Evolutionary conservation across 108 stramenopile genomes (phyloP).

Genomic region (Seminavis robusta): DNA sequence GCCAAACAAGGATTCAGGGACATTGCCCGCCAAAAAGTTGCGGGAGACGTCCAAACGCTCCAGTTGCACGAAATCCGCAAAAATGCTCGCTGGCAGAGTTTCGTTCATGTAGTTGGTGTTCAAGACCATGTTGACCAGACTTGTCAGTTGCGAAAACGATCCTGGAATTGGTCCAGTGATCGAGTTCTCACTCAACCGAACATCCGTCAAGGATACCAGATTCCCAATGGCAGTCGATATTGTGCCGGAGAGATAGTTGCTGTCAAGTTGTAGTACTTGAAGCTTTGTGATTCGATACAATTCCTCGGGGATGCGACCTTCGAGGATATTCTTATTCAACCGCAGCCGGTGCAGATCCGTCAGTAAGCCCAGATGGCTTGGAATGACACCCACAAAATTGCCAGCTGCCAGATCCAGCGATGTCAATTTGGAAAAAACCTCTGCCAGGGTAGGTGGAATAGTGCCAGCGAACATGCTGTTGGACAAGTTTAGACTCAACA

Average conservation of each 20-base stretch:
- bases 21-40: constrained; percentile 9
- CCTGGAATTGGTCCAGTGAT: constrained; percentile 34
- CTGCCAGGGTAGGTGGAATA: no score
- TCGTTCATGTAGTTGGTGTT: constrained; percentile 10
- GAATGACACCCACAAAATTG: constrained; percentile 18
- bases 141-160: no score
- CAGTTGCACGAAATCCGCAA: no score
- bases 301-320: constrained; percentile 23
- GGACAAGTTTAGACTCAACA: no score
- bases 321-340: constrained; percentile 26
- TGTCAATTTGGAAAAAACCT: constrained; percentile 13
- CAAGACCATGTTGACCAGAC: constrained; percentile 24
- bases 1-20: constrained; percentile 12
- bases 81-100: no score
- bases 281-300: constrained; percentile 13
- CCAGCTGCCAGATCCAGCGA: constrained; percentile 30
- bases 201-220: constrained; percentile 17
- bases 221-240: constrained; percentile 24
- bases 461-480: no score
- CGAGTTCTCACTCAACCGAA: constrained; percentile 25
- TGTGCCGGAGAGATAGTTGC: constrained; percentile 28
- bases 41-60: constrained; percentile 10
- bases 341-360: constrained; percentile 8
- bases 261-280: constrained; percentile 14
- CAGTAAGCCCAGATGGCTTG: constrained; percentile 10